A percentile compares a stretch with the other conserved stretches of the same genome.
Evolutionary conservation across 305 asterid genomes (phyloP).

Genomic region (Fraxinus floribunda): DNA sequence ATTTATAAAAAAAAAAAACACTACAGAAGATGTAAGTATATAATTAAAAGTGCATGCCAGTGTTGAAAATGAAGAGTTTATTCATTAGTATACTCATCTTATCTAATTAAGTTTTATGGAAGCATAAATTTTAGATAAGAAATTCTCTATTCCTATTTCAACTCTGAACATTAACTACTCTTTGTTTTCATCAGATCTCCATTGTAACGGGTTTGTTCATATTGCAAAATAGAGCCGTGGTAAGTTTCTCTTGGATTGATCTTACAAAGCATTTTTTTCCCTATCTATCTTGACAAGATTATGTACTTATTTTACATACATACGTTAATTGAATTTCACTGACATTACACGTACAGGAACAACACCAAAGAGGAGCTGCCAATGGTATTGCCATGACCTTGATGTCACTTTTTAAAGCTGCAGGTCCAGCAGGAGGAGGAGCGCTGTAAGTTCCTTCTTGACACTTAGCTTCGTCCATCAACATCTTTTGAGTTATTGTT

Average conservation of each 20-base stretch:
- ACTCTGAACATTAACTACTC: not conserved
- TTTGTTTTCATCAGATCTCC: conserved; percentile 48
- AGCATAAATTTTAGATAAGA: not conserved
- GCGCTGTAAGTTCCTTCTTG: conserved; percentile 52
- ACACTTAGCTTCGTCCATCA: not conserved
- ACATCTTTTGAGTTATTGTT: not conserved
- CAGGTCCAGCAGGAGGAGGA: conserved; percentile 84
- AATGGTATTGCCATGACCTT: conserved; percentile 75
- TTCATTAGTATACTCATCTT: not conserved
- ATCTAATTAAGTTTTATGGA: not conserved
- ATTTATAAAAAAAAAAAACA: not conserved
- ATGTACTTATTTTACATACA: not conserved
- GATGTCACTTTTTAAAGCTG: conserved; percentile 68
- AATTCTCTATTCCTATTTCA: not conserved
- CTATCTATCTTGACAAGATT: not conserved
- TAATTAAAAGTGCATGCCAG: not conserved
- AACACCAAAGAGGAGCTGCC: conserved; percentile 79
- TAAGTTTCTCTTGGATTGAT: conserved; percentile 27
- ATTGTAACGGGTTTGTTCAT: conserved; percentile 74
- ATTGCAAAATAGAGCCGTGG: conserved; percentile 91
- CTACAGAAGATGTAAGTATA: not conserved
- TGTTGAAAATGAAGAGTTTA: not conserved
- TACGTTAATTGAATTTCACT: not conserved
- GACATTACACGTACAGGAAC: conserved; percentile 40
- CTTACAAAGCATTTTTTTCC: not conserved